These are phyloP conservation scores for Ophiosphaerella korrae DNA, from an alignment of 2,329 filamentous ascomycete species.

Conservation along the genomic window DNA sequence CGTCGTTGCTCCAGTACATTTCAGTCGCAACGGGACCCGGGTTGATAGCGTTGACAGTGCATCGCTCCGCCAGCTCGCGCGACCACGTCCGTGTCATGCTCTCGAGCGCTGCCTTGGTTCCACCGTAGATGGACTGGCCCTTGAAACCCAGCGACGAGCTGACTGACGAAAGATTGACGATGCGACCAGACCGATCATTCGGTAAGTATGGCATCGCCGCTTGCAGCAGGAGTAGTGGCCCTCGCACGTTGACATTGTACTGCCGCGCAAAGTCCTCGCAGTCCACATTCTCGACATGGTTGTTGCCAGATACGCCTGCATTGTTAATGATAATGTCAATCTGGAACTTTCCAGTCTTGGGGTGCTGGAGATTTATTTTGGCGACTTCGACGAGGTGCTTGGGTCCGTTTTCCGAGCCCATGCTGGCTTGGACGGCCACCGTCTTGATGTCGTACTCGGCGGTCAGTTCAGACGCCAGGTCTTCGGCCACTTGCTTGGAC, in stretches of 20 bases:
- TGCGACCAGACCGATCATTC: conserved; percentile 67
- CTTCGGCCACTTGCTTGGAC: conserved; percentile 57
- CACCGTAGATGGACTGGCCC: conserved; percentile 66
- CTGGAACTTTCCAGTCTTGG: conserved; percentile 63
- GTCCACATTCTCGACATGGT: conserved; percentile 66
- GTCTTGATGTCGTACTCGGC: conserved; percentile 64
- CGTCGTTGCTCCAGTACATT: conserved; percentile 65
- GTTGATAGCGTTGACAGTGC: conserved; percentile 70
- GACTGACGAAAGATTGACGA: conserved; percentile 67
- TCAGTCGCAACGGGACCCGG: conserved; percentile 67
- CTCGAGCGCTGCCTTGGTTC: conserved; percentile 70
- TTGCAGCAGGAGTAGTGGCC: conserved; percentile 78
- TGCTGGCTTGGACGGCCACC: conserved; percentile 71
- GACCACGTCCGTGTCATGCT: conserved; percentile 73
- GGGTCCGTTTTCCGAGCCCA: conserved; percentile 66
- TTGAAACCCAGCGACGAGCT: conserved; percentile 63
- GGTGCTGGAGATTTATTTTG: conserved; percentile 62
- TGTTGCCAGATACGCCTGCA: conserved; percentile 72
- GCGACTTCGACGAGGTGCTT: conserved; percentile 63
- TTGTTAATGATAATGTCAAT: conserved; percentile 90
- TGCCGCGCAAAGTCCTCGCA: conserved; percentile 70
- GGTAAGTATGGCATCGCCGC: conserved; percentile 73
- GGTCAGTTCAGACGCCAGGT: conserved; percentile 62
- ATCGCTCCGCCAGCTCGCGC: conserved; percentile 64
- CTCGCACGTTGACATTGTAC: conserved; percentile 82